Evolutionary conservation across 305 asterid species (phyloP).

Genomic region (Solanum hybrid): DNA sequence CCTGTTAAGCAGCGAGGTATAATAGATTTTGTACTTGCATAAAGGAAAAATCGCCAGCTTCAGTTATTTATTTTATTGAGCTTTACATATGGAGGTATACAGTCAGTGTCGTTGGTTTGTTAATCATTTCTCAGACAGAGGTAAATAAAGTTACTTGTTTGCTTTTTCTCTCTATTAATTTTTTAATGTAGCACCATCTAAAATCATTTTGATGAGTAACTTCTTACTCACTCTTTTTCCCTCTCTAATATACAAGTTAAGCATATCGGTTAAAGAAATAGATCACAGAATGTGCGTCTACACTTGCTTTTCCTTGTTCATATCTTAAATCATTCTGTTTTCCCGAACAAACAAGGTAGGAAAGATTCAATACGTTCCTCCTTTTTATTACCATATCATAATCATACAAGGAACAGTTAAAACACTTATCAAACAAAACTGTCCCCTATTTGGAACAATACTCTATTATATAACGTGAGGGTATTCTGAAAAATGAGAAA

Average conservation of each 20-base stretch:
- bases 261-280: neutral
- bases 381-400: too few relatives aligned
- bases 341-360: too few relatives aligned
- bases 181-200: neutral
- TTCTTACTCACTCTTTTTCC: neutral
- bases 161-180: neutral
- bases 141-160: neutral
- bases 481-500: neutral
- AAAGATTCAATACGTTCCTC: too few relatives aligned
- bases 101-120: neutral
- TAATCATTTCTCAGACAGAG: neutral
- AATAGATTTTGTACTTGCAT: neutral
- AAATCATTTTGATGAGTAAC: neutral
- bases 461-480: neutral
- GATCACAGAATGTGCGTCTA: neutral
- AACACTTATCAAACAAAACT: neutral
- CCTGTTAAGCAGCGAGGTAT: neutral
- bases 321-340: neutral
- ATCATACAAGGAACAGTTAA: too few relatives aligned
- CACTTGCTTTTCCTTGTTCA: neutral
- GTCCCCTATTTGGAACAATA: neutral
- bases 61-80: neutral
- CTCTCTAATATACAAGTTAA: neutral
- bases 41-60: neutral
- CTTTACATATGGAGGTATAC: neutral